Percentiles rank a stretch among this genome's conserved stretches.
phyloP scores from a whole-genome alignment of 768 basidiomycete species.

The Cubamyces sp. region DNA sequence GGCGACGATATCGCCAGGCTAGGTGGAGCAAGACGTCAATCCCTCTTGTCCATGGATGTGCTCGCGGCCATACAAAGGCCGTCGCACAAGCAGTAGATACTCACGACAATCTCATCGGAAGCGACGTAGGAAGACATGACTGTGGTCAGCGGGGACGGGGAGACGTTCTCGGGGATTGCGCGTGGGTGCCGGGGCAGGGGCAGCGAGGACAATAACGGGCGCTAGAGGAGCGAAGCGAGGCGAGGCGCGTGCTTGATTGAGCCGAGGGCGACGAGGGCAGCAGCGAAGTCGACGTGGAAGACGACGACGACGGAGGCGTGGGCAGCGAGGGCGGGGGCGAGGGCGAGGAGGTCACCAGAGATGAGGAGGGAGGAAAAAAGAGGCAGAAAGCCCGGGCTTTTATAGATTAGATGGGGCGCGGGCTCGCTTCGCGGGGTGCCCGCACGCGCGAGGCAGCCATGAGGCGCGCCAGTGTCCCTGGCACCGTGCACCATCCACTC shows the following conservation, averaged over 20 bases:
- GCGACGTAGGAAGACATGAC: constrained; percentile 28
- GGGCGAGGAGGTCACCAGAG: constrained; percentile 28
- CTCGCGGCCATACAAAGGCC: neutral
- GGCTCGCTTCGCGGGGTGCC: constrained; percentile 41
- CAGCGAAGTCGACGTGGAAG: constrained; percentile 9
- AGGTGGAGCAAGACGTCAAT: neutral
- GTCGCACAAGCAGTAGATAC: neutral
- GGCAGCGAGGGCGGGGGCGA: constrained; percentile 26
- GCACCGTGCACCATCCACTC: neutral
- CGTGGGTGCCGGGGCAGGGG: constrained; percentile 2
- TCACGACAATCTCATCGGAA: constrained; percentile 41
- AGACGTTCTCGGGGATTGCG: neutral
- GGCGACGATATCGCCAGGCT: constrained; percentile 84
- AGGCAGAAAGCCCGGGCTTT: constrained; percentile 39
- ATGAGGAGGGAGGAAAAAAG: constrained; percentile 36
- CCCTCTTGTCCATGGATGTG: neutral
- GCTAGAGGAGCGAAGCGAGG: neutral
- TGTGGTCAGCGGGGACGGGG: constrained; percentile 1
- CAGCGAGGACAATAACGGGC: constrained; percentile 15
- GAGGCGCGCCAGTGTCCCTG: constrained; percentile 29
- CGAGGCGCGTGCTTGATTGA: constrained; percentile 11
- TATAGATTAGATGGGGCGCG: constrained; percentile 52
- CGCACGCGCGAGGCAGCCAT: constrained; percentile 53
- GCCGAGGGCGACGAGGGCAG: constrained; percentile 12
- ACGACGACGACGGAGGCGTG: constrained; percentile 39